Conservation (phyloP, 163 green algal genomes). For the Scenedesmus sp. region DNA sequence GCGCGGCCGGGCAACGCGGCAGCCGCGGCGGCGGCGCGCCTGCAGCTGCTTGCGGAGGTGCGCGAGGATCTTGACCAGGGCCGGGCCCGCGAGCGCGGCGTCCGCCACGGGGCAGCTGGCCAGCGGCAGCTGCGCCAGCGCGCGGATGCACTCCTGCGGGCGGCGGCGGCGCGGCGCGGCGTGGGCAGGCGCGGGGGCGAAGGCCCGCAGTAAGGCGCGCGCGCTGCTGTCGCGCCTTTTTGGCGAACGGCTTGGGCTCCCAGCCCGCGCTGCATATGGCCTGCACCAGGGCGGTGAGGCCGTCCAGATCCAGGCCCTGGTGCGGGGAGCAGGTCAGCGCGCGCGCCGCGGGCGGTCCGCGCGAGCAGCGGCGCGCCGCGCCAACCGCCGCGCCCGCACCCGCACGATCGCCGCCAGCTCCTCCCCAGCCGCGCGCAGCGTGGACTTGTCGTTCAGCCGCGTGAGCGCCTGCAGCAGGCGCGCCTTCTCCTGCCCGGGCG, state of each 20-base stretch:
- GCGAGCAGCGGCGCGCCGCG: neutral
- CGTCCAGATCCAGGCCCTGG: slow-evolving; percentile 52
- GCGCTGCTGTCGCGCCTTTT: slow-evolving; percentile 59
- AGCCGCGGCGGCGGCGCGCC: too few relatives aligned
- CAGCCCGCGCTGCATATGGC: slow-evolving; percentile 53
- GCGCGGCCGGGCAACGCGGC: too few relatives aligned
- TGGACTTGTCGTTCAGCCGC: slow-evolving; percentile 58
- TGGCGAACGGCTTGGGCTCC: slow-evolving; percentile 55
- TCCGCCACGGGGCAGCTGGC: slow-evolving; percentile 40
- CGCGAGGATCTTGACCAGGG: slow-evolving; percentile 50
- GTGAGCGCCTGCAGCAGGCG: slow-evolving; percentile 42
- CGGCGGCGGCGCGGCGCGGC: neutral
- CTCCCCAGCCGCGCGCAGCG: slow-evolving; percentile 50
- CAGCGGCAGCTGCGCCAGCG: slow-evolving; percentile 43
- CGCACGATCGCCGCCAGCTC: slow-evolving; percentile 48
- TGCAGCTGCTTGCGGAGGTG: slow-evolving; percentile 53
- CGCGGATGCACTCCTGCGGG: slow-evolving; percentile 50
- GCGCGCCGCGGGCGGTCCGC: too few relatives aligned
- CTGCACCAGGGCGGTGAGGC: slow-evolving; percentile 46
- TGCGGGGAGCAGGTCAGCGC: neutral
- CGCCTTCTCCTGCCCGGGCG: slow-evolving; percentile 3
- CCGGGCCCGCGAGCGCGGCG: slow-evolving; percentile 43
- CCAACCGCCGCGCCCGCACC: neutral
- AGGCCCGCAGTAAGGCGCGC: too few relatives aligned
- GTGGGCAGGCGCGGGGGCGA: too few relatives aligned